Evolutionary conservation across 441 rosid species (phyloP).

Genomic region (Syzygium malaccense): DNA sequence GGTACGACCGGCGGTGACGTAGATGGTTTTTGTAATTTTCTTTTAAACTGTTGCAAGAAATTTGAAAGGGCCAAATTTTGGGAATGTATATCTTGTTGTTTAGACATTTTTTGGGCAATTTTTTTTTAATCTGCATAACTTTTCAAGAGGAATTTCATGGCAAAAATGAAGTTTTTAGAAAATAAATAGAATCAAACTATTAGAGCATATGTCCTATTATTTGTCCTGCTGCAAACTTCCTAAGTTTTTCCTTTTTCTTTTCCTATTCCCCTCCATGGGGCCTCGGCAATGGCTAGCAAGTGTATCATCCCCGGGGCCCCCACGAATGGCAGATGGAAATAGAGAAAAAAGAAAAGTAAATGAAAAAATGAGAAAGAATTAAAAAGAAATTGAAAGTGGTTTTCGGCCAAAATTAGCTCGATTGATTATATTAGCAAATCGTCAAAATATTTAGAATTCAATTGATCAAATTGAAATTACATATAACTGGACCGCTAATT

Average conservation of each 20-base stretch:
- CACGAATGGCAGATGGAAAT: not conserved
- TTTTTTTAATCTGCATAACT: not conserved
- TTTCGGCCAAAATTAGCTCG: not conserved
- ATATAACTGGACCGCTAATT: not conserved
- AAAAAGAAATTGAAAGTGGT: not conserved
- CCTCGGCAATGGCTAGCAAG: not conserved
- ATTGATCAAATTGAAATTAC: not conserved
- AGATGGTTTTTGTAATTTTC: not conserved
- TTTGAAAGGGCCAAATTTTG: not conserved
- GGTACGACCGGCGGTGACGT: fast-evolving
- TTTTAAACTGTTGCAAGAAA: not conserved
- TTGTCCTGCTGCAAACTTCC: not conserved
- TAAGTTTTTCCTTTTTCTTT: not conserved
- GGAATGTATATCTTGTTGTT: not conserved
- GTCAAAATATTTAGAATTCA: not conserved
- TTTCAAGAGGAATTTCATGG: not conserved
- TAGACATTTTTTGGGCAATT: not conserved
- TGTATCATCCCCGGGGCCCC: no score
- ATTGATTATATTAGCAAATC: not conserved
- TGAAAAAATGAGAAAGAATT: fast-evolving
- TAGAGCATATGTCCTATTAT: not conserved
- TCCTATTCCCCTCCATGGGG: not conserved
- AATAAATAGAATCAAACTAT: not conserved
- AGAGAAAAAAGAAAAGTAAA: not conserved
- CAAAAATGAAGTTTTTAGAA: not conserved